These are phyloP conservation scores for Malus orientalis DNA, from an alignment of 306 rosid genomes.

Conservation along the genomic window DNA sequence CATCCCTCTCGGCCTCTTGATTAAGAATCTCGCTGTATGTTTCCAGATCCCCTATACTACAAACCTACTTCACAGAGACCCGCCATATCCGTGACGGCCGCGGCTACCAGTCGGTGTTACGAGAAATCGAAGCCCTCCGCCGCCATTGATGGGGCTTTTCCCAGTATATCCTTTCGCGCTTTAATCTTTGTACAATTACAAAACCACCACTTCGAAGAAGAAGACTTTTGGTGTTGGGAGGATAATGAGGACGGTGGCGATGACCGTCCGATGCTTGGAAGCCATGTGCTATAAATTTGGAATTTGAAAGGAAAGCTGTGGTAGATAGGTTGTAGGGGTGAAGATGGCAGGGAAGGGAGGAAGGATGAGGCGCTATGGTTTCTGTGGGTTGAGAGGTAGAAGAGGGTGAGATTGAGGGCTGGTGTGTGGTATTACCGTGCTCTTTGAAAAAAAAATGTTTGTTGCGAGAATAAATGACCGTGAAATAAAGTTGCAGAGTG, in stretches of 20 bases:
- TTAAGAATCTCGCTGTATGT: no score
- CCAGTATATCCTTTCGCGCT: no score
- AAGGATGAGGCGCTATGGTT: not conserved
- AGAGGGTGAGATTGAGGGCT: constrained; percentile 1
- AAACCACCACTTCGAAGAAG: not conserved
- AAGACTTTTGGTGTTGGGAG: constrained; percentile 56
- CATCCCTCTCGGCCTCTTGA: no score
- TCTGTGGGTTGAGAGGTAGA: constrained; percentile 1
- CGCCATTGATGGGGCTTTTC: no score
- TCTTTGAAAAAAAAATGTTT: no score
- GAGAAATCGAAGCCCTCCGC: not conserved
- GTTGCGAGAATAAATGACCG: no score
- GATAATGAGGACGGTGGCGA: constrained; percentile 58
- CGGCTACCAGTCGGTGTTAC: not conserved
- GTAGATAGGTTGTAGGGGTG: not conserved
- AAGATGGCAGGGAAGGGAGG: constrained; percentile 6
- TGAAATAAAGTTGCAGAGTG: no score
- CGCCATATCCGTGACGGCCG: not conserved
- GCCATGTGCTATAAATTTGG: constrained; percentile 1
- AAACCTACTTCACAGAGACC: no score
- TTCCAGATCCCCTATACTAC: no score
- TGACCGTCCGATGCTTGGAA: constrained; percentile 13
- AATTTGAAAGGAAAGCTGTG: constrained; percentile 16
- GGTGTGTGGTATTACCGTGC: no score
- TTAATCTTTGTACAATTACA: not conserved